Conservation (phyloP, 2,329 filamentous ascomycete species). For the Penicillium concentricum region DNA sequence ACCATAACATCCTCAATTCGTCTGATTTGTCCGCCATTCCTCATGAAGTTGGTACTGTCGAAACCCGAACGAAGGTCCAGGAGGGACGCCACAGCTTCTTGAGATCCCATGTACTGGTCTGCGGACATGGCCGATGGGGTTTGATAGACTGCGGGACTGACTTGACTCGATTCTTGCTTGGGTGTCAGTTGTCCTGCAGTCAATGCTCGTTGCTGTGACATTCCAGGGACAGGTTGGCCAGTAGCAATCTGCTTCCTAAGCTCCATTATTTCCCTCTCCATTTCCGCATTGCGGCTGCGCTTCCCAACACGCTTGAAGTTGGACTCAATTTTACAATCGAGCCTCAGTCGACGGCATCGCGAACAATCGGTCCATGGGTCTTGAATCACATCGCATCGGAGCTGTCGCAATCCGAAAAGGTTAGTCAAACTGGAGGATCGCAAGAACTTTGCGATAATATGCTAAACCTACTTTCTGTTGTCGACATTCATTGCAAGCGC, state of each 20-base stretch:
- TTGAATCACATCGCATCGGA: conserved; percentile 66
- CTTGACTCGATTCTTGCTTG: conserved; percentile 39
- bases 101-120: conserved; percentile 47
- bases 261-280: conserved; percentile 59
- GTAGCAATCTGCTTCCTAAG: conserved; percentile 49
- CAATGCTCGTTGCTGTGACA: conserved; percentile 25
- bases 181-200: conserved; percentile 30
- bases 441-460: neutral
- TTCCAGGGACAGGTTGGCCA: conserved; percentile 22
- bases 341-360: conserved; percentile 61
- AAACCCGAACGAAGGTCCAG: conserved; percentile 51
- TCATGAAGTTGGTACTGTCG: conserved; percentile 43
- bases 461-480: conserved; percentile 61
- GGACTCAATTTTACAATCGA: conserved; percentile 65
- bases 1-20: conserved; percentile 54
- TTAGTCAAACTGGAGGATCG: conserved; percentile 5
- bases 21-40: conserved; percentile 52
- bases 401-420: conserved; percentile 42
- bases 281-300: conserved; percentile 63
- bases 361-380: conserved; percentile 63
- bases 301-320: conserved; percentile 69
- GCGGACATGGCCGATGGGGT: conserved; percentile 38
- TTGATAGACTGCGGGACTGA: conserved; percentile 36
- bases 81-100: conserved; percentile 52
- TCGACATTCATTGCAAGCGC: conserved; percentile 68